Evolutionary conservation across 768 basidiomycete species (phyloP).

Genomic region (Galerina sulciceps): DNA sequence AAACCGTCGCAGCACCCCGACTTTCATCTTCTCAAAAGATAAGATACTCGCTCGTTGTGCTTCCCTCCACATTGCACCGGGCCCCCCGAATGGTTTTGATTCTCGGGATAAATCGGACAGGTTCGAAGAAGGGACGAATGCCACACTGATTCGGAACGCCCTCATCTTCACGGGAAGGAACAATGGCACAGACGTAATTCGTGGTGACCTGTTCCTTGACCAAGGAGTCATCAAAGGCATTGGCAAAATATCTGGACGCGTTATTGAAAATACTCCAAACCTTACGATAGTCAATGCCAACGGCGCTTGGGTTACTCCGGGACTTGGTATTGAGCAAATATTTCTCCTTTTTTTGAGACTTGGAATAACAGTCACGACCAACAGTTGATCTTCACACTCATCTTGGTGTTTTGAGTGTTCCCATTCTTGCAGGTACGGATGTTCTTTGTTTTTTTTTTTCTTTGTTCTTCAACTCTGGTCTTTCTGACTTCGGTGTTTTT

Average conservation of each 20-base stretch:
- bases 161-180: constrained; percentile 66
- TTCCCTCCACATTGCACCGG: constrained; percentile 53
- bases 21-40: constrained; percentile 16
- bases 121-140: constrained; percentile 65
- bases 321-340: constrained; percentile 46
- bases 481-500: background rate
- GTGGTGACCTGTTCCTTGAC: constrained; percentile 72
- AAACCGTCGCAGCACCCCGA: background rate
- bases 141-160: constrained; percentile 74
- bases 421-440: constrained; percentile 49
- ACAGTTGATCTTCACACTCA: constrained; percentile 81
- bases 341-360: constrained; percentile 5
- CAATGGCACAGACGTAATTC: constrained; percentile 56
- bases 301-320: constrained; percentile 73
- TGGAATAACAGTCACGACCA: background rate
- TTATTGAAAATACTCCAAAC: constrained; percentile 43
- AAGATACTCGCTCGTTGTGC: constrained; percentile 52
- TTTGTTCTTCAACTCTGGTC: background rate
- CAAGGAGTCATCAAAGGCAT: constrained; percentile 64
- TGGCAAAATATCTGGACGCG: constrained; percentile 50
- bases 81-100: constrained; percentile 36
- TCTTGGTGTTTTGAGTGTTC: constrained; percentile 71
- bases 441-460: background rate
- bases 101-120: constrained; percentile 61
- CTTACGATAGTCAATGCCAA: constrained; percentile 61